These are phyloP conservation scores for Coemansia nantahalensis DNA, from an alignment of 192 early-diverging fungal species.

Conservation along the genomic window DNA sequence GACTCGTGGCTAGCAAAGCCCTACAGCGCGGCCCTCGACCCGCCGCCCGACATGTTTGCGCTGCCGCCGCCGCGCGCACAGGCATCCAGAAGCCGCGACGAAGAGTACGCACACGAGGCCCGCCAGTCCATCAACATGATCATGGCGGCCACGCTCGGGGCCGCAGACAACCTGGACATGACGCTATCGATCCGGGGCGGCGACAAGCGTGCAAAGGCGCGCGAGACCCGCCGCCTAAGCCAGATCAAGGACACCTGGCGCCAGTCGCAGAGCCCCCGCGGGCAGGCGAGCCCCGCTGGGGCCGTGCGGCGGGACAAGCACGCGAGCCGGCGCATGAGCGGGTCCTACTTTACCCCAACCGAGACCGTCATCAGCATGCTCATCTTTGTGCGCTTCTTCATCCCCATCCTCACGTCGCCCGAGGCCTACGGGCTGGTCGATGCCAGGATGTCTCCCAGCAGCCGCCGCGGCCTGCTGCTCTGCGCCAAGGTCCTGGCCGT, in stretches of 20 bases:
- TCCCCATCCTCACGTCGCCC: conserved; percentile 92
- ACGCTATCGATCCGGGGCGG: conserved; percentile 9
- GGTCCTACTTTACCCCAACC: conserved; percentile 56
- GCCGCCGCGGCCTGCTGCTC: conserved; percentile 81
- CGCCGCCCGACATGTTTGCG: neutral
- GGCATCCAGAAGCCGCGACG: neutral
- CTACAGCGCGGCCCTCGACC: neutral
- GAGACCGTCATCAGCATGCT: conserved; percentile 74
- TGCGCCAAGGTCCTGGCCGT: conserved; percentile 95
- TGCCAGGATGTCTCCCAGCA: conserved; percentile 63
- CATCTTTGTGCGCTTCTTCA: conserved; percentile 93
- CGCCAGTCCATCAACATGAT: conserved; percentile 19
- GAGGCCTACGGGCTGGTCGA: conserved; percentile 65
- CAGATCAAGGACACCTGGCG: conserved; percentile 37
- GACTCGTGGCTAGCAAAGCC: conserved; percentile 47
- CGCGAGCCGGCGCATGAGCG: conserved; percentile 36
- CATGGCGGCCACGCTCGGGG: conserved; percentile 23
- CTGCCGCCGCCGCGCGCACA: neutral
- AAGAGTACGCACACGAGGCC: conserved; percentile 3
- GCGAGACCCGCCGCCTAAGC: conserved; percentile 13
- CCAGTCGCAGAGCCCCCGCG: conserved; percentile 36
- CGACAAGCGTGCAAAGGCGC: conserved; percentile 1
- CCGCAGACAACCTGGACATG: conserved; percentile 13
- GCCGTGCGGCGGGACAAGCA: conserved; percentile 30
- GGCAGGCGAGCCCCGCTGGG: conserved; percentile 19